Percentiles rank a stretch among this genome's conserved stretches.
Conservation (phyloP, 2,329 filamentous ascomycete genomes). For the Botrytis porri region DNA sequence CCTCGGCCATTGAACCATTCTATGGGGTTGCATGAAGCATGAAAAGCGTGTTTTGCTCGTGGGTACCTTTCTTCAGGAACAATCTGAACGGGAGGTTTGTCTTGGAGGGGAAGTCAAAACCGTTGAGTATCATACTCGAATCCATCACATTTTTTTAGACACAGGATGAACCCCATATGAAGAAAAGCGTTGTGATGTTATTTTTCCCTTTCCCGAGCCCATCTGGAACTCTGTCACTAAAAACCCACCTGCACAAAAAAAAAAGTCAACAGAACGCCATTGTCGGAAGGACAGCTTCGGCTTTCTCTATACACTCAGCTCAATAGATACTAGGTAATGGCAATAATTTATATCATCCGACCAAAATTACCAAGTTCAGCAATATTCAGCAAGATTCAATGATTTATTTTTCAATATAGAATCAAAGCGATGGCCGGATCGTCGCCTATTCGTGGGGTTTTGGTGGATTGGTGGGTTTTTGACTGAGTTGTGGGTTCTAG, state of each 20-base stretch:
- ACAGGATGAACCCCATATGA: constrained; percentile 7
- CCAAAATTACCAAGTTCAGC: constrained; percentile 1
- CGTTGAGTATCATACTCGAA: constrained; percentile 16
- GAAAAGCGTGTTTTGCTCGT: constrained; percentile 20
- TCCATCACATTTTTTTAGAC: constrained; percentile 6
- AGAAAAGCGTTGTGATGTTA: constrained; percentile 2
- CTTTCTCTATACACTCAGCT: constrained; percentile 13
- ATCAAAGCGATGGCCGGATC: constrained; percentile 15
- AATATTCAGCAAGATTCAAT: neutral
- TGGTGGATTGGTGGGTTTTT: constrained; percentile 8
- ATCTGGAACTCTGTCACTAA: neutral
- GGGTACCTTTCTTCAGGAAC: constrained; percentile 15
- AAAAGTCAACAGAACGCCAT: neutral
- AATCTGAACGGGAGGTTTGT: constrained; percentile 12
- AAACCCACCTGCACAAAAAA: neutral
- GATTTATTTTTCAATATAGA: constrained; percentile 10
- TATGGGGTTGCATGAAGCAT: constrained; percentile 19
- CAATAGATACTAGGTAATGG: neutral
- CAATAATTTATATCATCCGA: constrained; percentile 8
- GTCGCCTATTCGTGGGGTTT: constrained; percentile 20
- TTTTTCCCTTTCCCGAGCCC: neutral
- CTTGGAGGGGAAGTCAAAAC: constrained; percentile 18
- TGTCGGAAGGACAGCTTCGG: neutral
- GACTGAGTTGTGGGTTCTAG: neutral
- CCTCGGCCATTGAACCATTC: constrained; percentile 15